Conservation (phyloP, 768 basidiomycete species). For the Obba rivulosa region DNA sequence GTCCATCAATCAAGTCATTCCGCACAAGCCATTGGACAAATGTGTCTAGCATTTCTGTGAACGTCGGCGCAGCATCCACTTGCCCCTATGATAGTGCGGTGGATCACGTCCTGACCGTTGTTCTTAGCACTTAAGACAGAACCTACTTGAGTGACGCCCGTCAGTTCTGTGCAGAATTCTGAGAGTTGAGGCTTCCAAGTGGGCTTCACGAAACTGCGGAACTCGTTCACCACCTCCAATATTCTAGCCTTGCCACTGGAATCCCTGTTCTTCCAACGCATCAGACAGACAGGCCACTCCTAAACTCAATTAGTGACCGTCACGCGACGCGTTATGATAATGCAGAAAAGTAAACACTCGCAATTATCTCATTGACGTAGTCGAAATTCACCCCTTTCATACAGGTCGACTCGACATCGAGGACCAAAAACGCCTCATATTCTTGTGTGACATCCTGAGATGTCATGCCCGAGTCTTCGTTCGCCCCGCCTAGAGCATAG, state of each 20-base stretch:
- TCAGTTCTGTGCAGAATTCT: slow-evolving; percentile 79
- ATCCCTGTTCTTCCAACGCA: slow-evolving; percentile 72
- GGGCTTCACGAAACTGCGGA: slow-evolving; percentile 83
- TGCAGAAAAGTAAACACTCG: slow-evolving; percentile 32
- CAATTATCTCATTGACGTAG: slow-evolving; percentile 96
- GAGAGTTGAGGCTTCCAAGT: slow-evolving; percentile 81
- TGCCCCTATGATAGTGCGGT: slow-evolving; percentile 47
- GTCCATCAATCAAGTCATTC: slow-evolving; percentile 62
- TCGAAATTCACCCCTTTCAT: slow-evolving; percentile 57
- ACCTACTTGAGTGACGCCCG: slow-evolving; percentile 89
- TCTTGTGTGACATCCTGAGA: slow-evolving; percentile 32
- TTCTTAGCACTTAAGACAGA: slow-evolving; percentile 1
- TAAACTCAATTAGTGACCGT: slow-evolving; percentile 24
- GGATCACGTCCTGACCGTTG: neutral
- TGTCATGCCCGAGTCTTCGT: neutral
- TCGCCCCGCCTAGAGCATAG: no score
- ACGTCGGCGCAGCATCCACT: slow-evolving; percentile 75
- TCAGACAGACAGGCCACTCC: slow-evolving; percentile 92
- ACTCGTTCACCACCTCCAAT: slow-evolving; percentile 73
- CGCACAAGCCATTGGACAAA: slow-evolving; percentile 65
- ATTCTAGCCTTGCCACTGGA: slow-evolving; percentile 44
- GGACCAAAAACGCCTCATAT: slow-evolving; percentile 77
- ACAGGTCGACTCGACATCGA: slow-evolving; percentile 91
- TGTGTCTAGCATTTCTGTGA: slow-evolving; percentile 57
- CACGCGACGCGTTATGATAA: neutral